Percentiles rank a stretch among this genome's conserved stretches.
Evolutionary conservation across 2,329 filamentous ascomycete species (phyloP).

Genomic region (Aspergillus sp.): DNA sequence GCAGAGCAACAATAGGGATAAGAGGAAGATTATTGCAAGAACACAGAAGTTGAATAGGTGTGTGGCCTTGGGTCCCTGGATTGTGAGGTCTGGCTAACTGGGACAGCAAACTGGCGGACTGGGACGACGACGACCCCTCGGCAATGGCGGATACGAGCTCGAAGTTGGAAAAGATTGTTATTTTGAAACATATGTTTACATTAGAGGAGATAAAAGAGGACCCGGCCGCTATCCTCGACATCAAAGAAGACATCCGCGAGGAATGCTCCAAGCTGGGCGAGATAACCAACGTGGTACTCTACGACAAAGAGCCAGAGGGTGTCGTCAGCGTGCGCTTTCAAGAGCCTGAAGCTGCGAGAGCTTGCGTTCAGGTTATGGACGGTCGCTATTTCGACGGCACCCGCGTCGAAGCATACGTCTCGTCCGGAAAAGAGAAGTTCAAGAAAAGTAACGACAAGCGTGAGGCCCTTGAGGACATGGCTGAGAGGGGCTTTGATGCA

Average conservation of each 20-base stretch:
- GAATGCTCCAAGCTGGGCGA: constrained; percentile 80
- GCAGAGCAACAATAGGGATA: constrained; percentile 57
- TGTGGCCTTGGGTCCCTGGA: constrained; percentile 7
- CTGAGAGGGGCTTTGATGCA: constrained; percentile 38
- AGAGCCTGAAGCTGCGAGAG: constrained; percentile 61
- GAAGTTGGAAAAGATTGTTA: constrained; percentile 70
- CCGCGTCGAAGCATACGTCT: constrained; percentile 63
- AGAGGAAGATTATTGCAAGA: constrained; percentile 84
- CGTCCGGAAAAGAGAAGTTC: constrained; percentile 66
- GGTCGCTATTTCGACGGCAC: constrained; percentile 72
- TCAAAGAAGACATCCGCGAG: constrained; percentile 88
- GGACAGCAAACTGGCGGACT: constrained; percentile 77
- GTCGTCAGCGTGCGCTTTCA: constrained; percentile 79
- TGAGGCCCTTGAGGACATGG: constrained; percentile 38
- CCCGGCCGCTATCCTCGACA: constrained; percentile 72
- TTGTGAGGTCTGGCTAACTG: constrained; percentile 10
- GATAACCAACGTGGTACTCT: constrained; percentile 86
- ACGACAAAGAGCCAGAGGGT: constrained; percentile 77
- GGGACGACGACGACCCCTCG: constrained; percentile 80
- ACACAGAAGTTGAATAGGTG: constrained; percentile 75
- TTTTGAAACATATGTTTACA: constrained; percentile 91
- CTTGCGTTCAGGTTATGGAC: constrained; percentile 64
- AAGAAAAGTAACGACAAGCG: constrained; percentile 54
- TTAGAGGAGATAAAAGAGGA: constrained; percentile 78
- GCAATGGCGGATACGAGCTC: constrained; percentile 50